Conservation (phyloP, 768 basidiomycete species). For the Pleurotus giganteus region DNA sequence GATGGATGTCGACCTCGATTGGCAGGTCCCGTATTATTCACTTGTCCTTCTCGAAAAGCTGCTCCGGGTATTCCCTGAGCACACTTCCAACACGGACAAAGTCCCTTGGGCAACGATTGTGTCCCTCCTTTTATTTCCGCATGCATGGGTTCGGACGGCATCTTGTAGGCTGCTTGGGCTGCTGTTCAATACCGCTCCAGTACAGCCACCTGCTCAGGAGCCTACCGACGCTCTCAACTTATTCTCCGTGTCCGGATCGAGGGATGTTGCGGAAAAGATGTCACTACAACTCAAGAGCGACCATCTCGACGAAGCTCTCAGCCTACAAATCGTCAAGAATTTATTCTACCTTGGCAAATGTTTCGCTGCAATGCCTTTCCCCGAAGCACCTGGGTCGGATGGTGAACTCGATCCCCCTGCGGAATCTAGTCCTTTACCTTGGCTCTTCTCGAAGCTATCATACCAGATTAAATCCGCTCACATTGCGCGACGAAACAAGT, state of each 20-base stretch:
- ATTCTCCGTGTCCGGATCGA: conserved; percentile 54
- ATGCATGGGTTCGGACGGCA: conserved; percentile 90
- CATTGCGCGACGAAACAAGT: conserved; percentile 62
- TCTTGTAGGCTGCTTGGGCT: conserved; percentile 74
- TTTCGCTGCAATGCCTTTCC: conserved; percentile 48
- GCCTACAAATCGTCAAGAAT: conserved; percentile 88
- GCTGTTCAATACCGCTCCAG: conserved; percentile 57
- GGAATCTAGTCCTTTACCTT: conserved; percentile 59
- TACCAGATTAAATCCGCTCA: conserved; percentile 80
- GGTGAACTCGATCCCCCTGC: conserved; percentile 26
- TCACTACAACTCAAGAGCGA: conserved; percentile 80
- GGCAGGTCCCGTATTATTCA: conserved; percentile 83
- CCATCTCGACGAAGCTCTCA: conserved; percentile 68
- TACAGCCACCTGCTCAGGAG: conserved; percentile 32
- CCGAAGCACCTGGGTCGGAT: conserved; percentile 27
- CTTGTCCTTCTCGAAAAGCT: conserved; percentile 66
- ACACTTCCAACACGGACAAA: conserved; percentile 39
- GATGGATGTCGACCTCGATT: conserved; percentile 61
- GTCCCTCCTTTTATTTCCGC: conserved; percentile 78
- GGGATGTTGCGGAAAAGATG: conserved; percentile 69
- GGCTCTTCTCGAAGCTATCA: conserved; percentile 94
- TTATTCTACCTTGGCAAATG: conserved; percentile 90
- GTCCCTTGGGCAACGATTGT: conserved; percentile 66
- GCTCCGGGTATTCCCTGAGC: conserved; percentile 53
- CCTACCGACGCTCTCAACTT: conserved; percentile 32